Base-by-base conservation (phyloP, 768 basidiomycete genomes). In the Daedaleopsis sinensis region DNA sequence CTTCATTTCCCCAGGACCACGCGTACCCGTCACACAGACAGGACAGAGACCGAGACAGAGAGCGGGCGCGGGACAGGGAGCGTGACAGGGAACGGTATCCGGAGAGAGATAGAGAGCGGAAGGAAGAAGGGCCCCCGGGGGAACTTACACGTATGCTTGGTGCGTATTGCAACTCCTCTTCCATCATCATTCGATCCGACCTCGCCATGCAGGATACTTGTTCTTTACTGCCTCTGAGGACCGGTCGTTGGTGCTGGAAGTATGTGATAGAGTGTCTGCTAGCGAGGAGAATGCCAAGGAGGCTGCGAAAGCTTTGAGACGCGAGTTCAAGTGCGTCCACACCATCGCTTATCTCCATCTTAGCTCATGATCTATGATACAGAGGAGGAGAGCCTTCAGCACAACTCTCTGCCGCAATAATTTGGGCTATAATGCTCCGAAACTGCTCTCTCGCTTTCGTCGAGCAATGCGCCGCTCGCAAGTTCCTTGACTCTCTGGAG, bases 391-490 rank as follows among this genome's bases (percentile, higher is more conserved):
- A 90, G 70, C 89, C 91, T 2, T 72, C 87, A 38, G 85, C 87
- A 4, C 90, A 91, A 71, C 75, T 93, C 8, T 87, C 90, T 24
- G 91, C 91, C 21, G 90, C 91, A 19, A 77, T 90, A 63, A 70
- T 97, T 7, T 96, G 94, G 94, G 89, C 93, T 2, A 88, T 96
- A 66, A 90, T 96, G 88, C 82, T 96, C 39, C 86, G 87, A 32
- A 95, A 96, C 69, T 87, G 88, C 3, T 83, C 87, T 0, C 85
- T 88, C 11, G 69, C 83, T 15, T 94, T 95, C 68, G 82, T 92
- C 38, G 72, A 81, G 13, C 87, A 91, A 66, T 88, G 85, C 42
- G 81, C 84, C 15, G 79, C 87, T 37, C 85, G 86, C 67, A 94
- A 94, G 71, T 94, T 94, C 68, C 74, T 91, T 19, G 89, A 93